A percentile compares a stretch with the other conserved stretches of the same genome.
Conservation (phyloP, 23 red algal species). For the Agarophyton chilense region DNA sequence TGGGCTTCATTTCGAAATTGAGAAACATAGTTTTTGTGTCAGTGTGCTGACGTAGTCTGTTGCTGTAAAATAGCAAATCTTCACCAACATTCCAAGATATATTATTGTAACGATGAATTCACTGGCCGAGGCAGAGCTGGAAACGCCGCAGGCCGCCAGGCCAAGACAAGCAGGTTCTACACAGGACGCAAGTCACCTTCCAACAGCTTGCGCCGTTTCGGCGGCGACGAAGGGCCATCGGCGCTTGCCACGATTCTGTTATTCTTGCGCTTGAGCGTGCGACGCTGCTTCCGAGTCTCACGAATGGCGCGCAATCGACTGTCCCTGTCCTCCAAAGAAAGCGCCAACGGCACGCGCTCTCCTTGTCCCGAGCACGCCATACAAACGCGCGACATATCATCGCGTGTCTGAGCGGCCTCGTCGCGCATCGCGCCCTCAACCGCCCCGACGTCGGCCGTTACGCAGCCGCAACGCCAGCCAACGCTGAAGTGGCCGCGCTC, state of each 20-base stretch:
- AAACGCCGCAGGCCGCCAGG: no score
- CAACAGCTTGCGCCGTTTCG: no score
- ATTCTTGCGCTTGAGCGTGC: constrained; percentile 6
- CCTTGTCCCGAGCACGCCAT: not conserved
- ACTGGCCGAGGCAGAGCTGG: no score
- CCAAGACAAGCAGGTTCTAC: no score
- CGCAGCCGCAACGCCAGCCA: constrained; percentile 60
- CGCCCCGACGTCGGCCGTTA: constrained; percentile 12
- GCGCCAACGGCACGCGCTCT: constrained; percentile 33
- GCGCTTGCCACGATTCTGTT: not conserved
- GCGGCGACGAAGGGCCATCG: not conserved
- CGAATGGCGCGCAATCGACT: not conserved
- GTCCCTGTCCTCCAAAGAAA: constrained; percentile 11
- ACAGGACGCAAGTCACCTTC: no score
- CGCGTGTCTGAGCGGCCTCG: not conserved
- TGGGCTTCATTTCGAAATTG: no score
- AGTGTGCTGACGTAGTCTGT: no score
- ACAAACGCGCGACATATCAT: not conserved
- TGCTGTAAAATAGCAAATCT: no score
- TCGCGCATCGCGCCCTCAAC: not conserved
- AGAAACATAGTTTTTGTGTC: no score
- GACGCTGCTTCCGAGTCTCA: not conserved
- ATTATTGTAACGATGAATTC: no score
- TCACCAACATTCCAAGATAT: no score
- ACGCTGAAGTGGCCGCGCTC: constrained; percentile 27